Conservation (phyloP, 164 flowering plant species). For the Warburgia ugandensis region DNA sequence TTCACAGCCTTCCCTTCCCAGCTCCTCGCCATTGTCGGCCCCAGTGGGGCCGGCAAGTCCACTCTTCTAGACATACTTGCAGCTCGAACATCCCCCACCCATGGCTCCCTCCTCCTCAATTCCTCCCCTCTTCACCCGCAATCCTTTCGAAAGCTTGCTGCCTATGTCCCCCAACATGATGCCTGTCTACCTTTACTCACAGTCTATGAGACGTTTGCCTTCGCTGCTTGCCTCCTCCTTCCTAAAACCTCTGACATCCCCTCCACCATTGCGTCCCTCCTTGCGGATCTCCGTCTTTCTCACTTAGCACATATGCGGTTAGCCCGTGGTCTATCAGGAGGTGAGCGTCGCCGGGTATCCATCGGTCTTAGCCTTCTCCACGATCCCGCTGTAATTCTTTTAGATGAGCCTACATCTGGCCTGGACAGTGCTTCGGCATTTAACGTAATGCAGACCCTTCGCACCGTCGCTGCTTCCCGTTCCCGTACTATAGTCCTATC, state of each 20-base stretch:
- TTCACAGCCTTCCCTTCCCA: constrained; percentile 65
- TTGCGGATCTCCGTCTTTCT: constrained; percentile 51
- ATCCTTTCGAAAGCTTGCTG: constrained; percentile 67
- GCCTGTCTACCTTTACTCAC: constrained; percentile 68
- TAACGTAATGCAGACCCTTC: constrained; percentile 64
- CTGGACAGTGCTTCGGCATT: constrained; percentile 81
- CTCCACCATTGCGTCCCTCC: constrained; percentile 36
- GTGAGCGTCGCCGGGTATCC: constrained; percentile 79
- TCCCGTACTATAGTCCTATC: constrained; percentile 65
- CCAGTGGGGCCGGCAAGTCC: constrained; percentile 92
- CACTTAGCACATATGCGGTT: constrained; percentile 53
- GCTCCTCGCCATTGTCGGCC: constrained; percentile 87
- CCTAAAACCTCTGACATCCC: constrained; percentile 27
- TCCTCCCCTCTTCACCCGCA: constrained; percentile 51
- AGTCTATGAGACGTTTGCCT: constrained; percentile 70
- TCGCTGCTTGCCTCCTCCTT: constrained; percentile 59
- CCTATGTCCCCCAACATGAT: constrained; percentile 89
- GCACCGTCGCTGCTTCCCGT: constrained; percentile 40
- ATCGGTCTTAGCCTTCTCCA: constrained; percentile 89
- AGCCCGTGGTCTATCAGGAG: constrained; percentile 65
- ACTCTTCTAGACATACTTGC: constrained; percentile 88
- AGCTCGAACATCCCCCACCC: constrained; percentile 55
- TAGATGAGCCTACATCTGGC: constrained; percentile 96
- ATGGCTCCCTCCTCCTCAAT: constrained; percentile 64
- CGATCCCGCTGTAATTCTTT: constrained; percentile 70